phyloP scores from a whole-genome alignment of 1,139 yeast genomes.

The Yamadazyma taylorii region DNA sequence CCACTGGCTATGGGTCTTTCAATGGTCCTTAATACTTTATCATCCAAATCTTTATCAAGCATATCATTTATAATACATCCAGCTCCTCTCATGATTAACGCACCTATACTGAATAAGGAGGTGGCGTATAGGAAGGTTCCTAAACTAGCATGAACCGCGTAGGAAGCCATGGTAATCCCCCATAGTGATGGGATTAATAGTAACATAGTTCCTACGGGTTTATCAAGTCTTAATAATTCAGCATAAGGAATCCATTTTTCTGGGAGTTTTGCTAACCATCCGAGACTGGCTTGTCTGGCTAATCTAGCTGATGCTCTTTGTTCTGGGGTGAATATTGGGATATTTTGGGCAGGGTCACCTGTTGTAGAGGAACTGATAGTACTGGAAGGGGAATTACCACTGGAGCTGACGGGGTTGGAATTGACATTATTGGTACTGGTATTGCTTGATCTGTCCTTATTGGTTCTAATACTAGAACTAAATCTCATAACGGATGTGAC shows the following conservation, averaged over 20 bases:
- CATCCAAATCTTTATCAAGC: conserved; percentile 78
- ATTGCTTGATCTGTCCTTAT: no score
- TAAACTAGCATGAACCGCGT: conserved; percentile 65
- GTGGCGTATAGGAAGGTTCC: conserved; percentile 48
- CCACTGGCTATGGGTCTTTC: conserved; percentile 92
- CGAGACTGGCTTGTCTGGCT: conserved; percentile 58
- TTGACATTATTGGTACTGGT: no score
- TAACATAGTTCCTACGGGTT: conserved; percentile 90
- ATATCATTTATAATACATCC: conserved; percentile 96
- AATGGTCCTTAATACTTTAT: conserved; percentile 81
- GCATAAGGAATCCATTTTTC: conserved; percentile 81
- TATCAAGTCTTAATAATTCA: conserved; percentile 85
- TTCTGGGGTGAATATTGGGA: conserved; percentile 40
- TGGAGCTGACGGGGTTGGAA: background rate
- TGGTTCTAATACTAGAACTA: no score
- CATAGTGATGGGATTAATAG: conserved; percentile 77
- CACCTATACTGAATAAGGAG: conserved; percentile 79
- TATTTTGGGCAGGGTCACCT: background rate
- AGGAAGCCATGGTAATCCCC: conserved; percentile 88
- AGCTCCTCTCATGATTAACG: conserved; percentile 93
- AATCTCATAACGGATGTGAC: no score
- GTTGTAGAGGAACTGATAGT: background rate
- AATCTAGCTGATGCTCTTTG: conserved; percentile 58
- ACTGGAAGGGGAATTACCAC: background rate
- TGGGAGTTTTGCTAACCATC: conserved; percentile 66